phyloP scores from a whole-genome alignment of 371 early-diverging fungal genomes.

The Lichtheimia hyalospora region DNA sequence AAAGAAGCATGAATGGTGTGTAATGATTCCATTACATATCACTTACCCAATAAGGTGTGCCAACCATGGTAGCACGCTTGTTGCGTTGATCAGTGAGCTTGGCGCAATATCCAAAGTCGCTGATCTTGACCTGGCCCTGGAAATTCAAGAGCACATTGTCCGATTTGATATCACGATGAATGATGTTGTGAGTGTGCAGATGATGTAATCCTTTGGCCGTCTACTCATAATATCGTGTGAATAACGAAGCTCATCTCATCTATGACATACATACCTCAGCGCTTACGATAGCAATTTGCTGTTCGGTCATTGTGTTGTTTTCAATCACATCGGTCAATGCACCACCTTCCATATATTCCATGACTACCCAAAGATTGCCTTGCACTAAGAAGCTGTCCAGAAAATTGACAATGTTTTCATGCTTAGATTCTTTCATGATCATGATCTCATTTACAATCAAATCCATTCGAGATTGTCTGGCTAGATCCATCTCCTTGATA shows the following conservation, averaged over 20 bases:
- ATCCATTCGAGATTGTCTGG: constrained; percentile 90
- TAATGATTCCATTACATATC: not conserved
- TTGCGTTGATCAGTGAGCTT: constrained; percentile 76
- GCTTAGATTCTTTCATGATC: constrained; percentile 95
- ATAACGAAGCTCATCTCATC: not conserved
- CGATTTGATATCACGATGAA: constrained; percentile 97
- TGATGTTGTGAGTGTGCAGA: constrained; percentile 88
- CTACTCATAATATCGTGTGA: constrained; percentile 22
- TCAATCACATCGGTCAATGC: constrained; percentile 96
- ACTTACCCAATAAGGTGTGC: constrained; percentile 83
- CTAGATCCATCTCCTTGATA: constrained; percentile 96
- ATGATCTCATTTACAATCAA: constrained; percentile 95
- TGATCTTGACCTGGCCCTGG: constrained; percentile 92
- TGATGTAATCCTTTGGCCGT: constrained; percentile 87
- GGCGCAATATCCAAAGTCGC: constrained; percentile 91
- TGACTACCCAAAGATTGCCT: constrained; percentile 87
- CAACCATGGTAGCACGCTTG: constrained; percentile 94
- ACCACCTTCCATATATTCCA: constrained; percentile 99
- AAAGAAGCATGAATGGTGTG: not conserved
- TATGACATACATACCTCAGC: constrained; percentile 62
- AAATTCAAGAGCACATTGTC: constrained; percentile 90
- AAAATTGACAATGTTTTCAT: constrained; percentile 95
- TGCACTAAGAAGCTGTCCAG: constrained; percentile 85
- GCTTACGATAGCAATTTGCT: constrained; percentile 89
- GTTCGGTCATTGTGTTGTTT: constrained; percentile 85